Conservation (phyloP, 768 basidiomycete species). For the Pleurotus tuber-regium region DNA sequence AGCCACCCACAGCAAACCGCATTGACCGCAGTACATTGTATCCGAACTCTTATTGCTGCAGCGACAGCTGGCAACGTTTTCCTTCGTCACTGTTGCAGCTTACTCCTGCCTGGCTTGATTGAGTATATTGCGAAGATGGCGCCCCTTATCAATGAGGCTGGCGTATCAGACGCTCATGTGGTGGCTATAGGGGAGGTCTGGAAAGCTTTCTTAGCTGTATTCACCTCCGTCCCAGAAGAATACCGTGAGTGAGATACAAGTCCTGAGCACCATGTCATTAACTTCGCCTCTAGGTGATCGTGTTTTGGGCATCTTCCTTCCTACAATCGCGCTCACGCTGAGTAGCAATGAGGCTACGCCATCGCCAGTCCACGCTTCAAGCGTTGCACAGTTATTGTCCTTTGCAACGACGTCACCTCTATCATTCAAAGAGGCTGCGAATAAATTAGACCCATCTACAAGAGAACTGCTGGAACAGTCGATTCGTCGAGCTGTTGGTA, state of each 20-base stretch:
- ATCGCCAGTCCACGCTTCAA: conserved; percentile 49
- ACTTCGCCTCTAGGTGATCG: conserved; percentile 50
- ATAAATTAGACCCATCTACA: conserved; percentile 53
- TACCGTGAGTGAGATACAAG: conserved; percentile 49
- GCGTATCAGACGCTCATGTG: conserved; percentile 51
- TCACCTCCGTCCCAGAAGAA: conserved; percentile 51
- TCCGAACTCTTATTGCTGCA: conserved; percentile 77
- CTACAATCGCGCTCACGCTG: conserved; percentile 71
- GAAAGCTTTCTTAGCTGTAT: conserved; percentile 73
- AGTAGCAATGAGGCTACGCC: conserved; percentile 44
- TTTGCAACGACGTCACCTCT: conserved; percentile 70
- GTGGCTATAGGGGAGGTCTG: conserved; percentile 75
- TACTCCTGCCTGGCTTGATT: conserved; percentile 80
- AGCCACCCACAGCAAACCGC: conserved; percentile 33
- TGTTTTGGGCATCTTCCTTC: conserved; percentile 69
- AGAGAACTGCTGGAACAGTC: conserved; percentile 72
- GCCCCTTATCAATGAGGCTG: conserved; percentile 54
- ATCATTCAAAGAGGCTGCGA: conserved; percentile 85
- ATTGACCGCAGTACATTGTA: conserved; percentile 87
- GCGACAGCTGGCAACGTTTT: conserved; percentile 62
- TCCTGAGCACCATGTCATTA: conserved; percentile 12
- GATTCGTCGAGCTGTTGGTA: conserved; percentile 71
- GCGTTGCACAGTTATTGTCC: conserved; percentile 63
- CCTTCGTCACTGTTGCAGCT: conserved; percentile 67
- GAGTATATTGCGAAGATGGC: conserved; percentile 73